A percentile compares a stretch with the other conserved stretches of the same genome.
Evolutionary conservation across 208 protist genomes (phyloP).

Genomic region (Crithidia sp.): DNA sequence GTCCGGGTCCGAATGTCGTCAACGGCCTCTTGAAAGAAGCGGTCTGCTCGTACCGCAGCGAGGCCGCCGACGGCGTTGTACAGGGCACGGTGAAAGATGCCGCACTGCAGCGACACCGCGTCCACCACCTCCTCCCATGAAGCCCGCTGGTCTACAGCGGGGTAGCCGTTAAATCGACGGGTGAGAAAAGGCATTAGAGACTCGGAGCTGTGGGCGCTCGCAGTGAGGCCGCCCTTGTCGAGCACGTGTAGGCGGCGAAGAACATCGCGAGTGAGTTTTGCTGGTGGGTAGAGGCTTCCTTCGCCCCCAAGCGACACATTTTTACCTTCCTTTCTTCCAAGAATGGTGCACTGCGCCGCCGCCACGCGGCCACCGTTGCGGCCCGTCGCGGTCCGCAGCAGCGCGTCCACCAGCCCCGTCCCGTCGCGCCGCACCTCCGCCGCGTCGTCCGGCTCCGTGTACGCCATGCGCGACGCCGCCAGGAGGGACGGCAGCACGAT

Average conservation of each 20-base stretch:
- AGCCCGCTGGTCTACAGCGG: conserved; percentile 30
- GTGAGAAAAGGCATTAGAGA: conserved; percentile 28
- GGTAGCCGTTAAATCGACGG: conserved; percentile 24
- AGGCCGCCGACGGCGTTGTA: conserved; percentile 38
- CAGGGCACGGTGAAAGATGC: conserved; percentile 25
- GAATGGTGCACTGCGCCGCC: conserved; percentile 39
- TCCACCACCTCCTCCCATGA: conserved; percentile 31
- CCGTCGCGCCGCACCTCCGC: conserved; percentile 12
- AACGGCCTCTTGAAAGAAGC: neutral
- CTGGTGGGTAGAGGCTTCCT: neutral
- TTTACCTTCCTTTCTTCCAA: neutral
- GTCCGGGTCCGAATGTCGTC: neutral
- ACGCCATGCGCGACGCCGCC: conserved; percentile 9
- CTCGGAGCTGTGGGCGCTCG: neutral
- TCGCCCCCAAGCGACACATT: no score
- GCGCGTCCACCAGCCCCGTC: conserved; percentile 23
- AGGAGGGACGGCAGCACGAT: conserved; percentile 25
- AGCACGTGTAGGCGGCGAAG: conserved; percentile 1
- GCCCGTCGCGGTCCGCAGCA: conserved; percentile 26
- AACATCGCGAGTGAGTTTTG: neutral
- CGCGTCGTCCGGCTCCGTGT: conserved; percentile 19
- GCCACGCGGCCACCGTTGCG: conserved; percentile 43
- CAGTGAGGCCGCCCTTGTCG: conserved; percentile 30
- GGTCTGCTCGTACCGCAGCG: neutral
- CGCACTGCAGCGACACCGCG: conserved; percentile 38